Percentiles rank a stretch among this genome's conserved stretches.
Conservation (phyloP, 768 basidiomycete species). For the Tulasnella sp. region DNA sequence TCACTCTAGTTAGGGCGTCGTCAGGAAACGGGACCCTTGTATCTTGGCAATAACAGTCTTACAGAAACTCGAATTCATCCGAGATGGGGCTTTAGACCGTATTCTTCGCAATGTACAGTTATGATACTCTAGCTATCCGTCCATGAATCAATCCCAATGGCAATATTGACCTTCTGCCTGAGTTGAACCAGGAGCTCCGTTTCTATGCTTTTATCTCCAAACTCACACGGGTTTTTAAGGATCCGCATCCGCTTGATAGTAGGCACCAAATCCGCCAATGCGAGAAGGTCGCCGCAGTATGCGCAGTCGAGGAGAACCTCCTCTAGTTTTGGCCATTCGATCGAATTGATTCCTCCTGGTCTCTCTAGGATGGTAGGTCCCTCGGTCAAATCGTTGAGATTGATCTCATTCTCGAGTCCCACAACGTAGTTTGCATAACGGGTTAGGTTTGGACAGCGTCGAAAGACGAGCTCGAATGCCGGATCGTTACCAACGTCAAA, state of each 20-base stretch:
- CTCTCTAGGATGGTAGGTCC: not conserved
- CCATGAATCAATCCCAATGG: not conserved
- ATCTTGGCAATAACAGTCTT: no score
- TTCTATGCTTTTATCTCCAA: not conserved
- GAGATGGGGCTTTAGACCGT: no score
- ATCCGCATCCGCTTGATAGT: not conserved
- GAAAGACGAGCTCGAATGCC: not conserved
- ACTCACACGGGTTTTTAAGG: not conserved
- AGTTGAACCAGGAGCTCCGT: not conserved
- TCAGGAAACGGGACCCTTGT: no score
- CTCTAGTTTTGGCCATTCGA: not conserved
- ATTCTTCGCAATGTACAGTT: no score
- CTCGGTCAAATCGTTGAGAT: not conserved
- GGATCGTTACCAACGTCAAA: not conserved
- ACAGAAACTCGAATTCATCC: no score
- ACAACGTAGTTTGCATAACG: not conserved
- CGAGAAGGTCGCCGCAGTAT: not conserved
- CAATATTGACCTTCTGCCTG: not conserved
- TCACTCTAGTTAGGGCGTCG: no score
- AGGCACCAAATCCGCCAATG: not conserved
- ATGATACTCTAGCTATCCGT: not conserved
- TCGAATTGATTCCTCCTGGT: not conserved
- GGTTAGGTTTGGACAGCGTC: not conserved
- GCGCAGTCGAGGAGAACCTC: not conserved
- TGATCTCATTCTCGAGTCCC: not conserved